Conservation (phyloP, 768 basidiomycete genomes). For the Collybia mongolica region DNA sequence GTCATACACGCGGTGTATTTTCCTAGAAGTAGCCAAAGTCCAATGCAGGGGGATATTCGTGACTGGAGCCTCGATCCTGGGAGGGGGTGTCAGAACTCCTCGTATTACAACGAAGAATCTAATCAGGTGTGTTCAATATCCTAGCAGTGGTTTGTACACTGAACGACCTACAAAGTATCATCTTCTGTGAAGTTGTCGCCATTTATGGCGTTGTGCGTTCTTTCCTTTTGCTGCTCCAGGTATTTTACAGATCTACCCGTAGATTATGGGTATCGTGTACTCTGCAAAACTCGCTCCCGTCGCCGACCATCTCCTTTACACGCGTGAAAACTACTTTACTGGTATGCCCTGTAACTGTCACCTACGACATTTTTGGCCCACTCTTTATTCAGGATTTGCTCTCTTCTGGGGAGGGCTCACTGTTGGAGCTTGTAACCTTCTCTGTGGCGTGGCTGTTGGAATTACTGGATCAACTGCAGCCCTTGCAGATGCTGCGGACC, state of each 20-base stretch:
- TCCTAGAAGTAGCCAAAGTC: conserved; percentile 5
- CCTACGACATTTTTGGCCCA: neutral
- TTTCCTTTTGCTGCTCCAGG: neutral
- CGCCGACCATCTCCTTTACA: conserved; percentile 71
- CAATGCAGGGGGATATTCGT: conserved; percentile 89
- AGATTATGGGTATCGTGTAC: conserved; percentile 98
- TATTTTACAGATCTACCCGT: neutral
- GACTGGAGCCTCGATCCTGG: conserved; percentile 94
- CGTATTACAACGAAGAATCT: conserved; percentile 96
- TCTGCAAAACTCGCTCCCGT: conserved; percentile 73
- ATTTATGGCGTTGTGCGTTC: conserved; percentile 90
- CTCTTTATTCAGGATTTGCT: conserved; percentile 64
- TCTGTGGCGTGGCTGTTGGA: conserved; percentile 94
- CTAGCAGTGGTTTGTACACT: neutral
- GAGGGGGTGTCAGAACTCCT: conserved; percentile 91
- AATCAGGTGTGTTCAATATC: conserved; percentile 65
- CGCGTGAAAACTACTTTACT: conserved; percentile 88
- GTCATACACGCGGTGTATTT: conserved; percentile 21
- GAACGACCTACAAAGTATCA: conserved; percentile 60
- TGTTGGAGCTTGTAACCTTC: conserved; percentile 90
- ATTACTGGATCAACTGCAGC: conserved; percentile 96
- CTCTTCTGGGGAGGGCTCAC: conserved; percentile 98
- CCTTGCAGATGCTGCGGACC: conserved; percentile 92
- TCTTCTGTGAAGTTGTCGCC: conserved; percentile 99
- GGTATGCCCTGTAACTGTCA: conserved; percentile 37